phyloP scores from a whole-genome alignment of 768 basidiomycete genomes.

The Ramaria sp. region DNA sequence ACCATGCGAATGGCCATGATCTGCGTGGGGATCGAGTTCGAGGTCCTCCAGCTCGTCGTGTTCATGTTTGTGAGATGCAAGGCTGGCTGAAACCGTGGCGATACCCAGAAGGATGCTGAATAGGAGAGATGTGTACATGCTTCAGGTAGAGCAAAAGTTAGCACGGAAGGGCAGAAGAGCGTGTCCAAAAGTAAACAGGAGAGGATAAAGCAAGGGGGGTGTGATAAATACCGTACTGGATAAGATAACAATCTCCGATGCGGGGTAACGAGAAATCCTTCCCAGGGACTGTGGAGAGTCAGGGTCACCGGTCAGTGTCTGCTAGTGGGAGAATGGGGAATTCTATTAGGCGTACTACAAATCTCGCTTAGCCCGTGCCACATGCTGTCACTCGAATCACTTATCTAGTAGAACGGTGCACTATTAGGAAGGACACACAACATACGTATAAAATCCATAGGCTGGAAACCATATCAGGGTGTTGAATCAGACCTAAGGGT shows the following conservation, averaged over 20 bases:
- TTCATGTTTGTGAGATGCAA: background rate
- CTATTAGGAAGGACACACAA: too few species aligned
- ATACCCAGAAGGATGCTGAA: conserved; percentile 19
- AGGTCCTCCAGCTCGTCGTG: conserved; percentile 13
- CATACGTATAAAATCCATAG: too few species aligned
- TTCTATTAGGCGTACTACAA: too few species aligned
- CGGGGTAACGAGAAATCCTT: background rate
- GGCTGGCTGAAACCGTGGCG: conserved; percentile 13
- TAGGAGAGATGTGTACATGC: conserved; percentile 11
- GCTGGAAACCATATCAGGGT: too few species aligned
- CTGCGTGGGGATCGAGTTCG: conserved; percentile 15
- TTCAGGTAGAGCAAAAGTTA: background rate
- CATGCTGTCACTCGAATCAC: too few species aligned
- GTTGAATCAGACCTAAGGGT: background rate
- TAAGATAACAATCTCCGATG: background rate
- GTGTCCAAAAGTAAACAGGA: background rate
- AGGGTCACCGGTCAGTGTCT: too few species aligned
- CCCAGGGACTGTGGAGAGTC: background rate
- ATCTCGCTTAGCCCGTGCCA: too few species aligned
- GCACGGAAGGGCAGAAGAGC: background rate
- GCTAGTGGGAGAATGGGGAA: too few species aligned
- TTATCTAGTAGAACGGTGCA: too few species aligned
- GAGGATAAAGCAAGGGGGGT: background rate
- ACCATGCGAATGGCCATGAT: conserved; percentile 23
- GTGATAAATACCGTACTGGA: background rate